Percentiles rank a stretch among this genome's conserved stretches.
Evolutionary conservation across 2,329 filamentous ascomycete genomes (phyloP).

Genomic region (Diplodia corticola): DNA sequence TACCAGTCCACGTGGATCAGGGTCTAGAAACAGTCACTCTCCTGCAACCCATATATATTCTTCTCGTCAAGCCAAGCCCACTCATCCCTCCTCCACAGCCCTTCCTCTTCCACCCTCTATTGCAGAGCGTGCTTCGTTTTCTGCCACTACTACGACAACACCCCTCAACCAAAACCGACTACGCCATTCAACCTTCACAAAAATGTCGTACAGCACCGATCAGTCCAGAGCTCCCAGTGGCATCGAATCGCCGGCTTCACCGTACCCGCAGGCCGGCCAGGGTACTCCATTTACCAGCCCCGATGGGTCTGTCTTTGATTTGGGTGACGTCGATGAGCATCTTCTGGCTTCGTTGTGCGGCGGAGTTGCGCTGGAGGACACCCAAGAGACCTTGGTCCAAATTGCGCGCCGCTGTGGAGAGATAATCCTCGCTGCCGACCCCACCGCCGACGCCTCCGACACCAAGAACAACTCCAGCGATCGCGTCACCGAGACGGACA

Average conservation of each 20-base stretch:
- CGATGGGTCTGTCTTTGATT: conserved; percentile 5
- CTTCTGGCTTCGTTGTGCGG: conserved; percentile 8
- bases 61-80: not conserved
- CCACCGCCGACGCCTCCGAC: conserved; percentile 29
- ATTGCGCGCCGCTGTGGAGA: conserved; percentile 34
- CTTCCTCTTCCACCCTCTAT: not conserved
- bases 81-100: not conserved
- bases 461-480: conserved; percentile 48
- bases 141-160: not conserved
- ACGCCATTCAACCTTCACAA: not conserved
- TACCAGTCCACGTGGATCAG: too few species aligned
- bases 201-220: conserved; percentile 5
- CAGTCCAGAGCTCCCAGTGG: conserved; percentile 3
- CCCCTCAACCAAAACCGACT: not conserved
- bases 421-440: conserved; percentile 38
- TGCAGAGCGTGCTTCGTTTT: not conserved
- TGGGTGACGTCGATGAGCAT: conserved; percentile 4
- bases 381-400: not conserved
- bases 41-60: not conserved
- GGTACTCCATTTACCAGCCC: conserved; percentile 5
- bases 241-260: not conserved
- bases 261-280: not conserved
- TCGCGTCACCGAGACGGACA: conserved; percentile 57
- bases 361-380: not conserved
- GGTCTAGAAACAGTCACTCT: not conserved